Evolutionary conservation across 2,329 filamentous ascomycete species (phyloP).

Genomic region (Arthrobotrys conoides): DNA sequence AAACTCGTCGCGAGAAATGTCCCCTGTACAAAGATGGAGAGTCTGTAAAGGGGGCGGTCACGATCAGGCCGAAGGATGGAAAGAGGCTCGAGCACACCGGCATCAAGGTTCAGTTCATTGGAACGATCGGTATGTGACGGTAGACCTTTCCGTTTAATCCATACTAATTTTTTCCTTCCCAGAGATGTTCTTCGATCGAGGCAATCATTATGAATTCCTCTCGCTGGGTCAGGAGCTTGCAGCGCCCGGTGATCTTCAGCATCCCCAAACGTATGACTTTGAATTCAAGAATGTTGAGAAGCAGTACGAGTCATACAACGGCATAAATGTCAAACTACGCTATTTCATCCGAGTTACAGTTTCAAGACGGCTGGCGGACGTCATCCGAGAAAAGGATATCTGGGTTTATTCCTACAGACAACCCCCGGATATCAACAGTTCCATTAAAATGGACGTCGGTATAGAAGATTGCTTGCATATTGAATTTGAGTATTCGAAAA

Average conservation of each 20-base stretch:
- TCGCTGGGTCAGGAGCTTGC: conserved; percentile 97
- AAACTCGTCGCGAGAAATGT: conserved; percentile 96
- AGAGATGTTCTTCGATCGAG: conserved; percentile 99
- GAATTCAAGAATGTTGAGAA: conserved; percentile 99
- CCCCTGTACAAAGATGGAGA: conserved; percentile 98
- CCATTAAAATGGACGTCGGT: conserved; percentile 99
- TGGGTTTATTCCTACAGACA: conserved; percentile 99
- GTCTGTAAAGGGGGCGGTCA: conserved; percentile 96
- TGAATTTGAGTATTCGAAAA: conserved; percentile 99
- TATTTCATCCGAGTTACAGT: conserved; percentile 99
- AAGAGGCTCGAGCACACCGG: conserved; percentile 98
- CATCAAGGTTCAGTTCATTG: conserved; percentile 99
- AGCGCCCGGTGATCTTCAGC: conserved; percentile 95
- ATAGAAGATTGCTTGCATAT: conserved; percentile 99
- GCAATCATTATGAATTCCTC: conserved; percentile 99
- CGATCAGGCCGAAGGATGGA: conserved; percentile 95
- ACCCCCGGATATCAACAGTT: conserved; percentile 96
- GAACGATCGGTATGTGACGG: conserved; percentile 81
- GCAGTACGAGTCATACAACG: conserved; percentile 99
- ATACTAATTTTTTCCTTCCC: conserved; percentile 48
- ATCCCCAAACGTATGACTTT: conserved; percentile 98
- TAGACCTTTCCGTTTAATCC: background rate
- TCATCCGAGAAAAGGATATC: conserved; percentile 98
- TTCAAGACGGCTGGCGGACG: conserved; percentile 95
- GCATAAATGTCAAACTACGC: conserved; percentile 98